Base-by-base conservation (phyloP, 306 rosid species). In the Oxytropis ochrocephala region DNA sequence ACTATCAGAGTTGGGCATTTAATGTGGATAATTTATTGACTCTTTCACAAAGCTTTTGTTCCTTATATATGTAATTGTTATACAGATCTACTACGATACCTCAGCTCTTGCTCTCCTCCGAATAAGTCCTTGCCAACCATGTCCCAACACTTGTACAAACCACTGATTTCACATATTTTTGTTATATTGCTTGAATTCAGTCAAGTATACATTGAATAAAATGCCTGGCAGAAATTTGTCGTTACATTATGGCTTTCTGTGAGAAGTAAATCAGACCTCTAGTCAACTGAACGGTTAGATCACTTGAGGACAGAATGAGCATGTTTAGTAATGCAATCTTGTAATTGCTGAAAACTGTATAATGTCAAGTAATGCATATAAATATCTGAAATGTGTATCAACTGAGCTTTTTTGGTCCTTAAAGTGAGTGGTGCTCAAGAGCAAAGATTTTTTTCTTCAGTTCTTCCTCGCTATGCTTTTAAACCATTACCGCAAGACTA, bases 51-150 rank as follows among this genome's bases (percentile, higher is more conserved):
- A 50, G 42, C 30, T 69, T 56, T 70, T 35, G 29, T 5, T 46
- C 29, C 68, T 59, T 17, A 19, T 47, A 32, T 38, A 38, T 38
- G 43, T 38, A 38, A 38, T 38, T 7, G 32, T 35, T 67, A 8
- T 24, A 16, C 67, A 32, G n/a, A 48, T 39, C 27, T 39, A 42
- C 56, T 39, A 41, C 27, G 16, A 33, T 32, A 10, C 52, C 19
- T 32, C 13, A 11, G 70, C 55, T 43, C 53, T 14, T 60, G 29
- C 44, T 74, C 69, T 62, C 65, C 52, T 42, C 8, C 38, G 16
- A 46, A 60, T 33, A 51, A 42, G 50, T 52, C 41, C 35, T 70
- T 77, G 62, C 30, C 36, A 70, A 69, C 58, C 39, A 69, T 36
- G 51, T 32, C 42, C 27, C 32, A 59, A 24, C 32, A 47, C 47